Evolutionary conservation across 2,329 filamentous ascomycete genomes (phyloP), one percentile per base, ranked within the genome.

Genomic region (Byssoonygena ceratinophila): DNA sequence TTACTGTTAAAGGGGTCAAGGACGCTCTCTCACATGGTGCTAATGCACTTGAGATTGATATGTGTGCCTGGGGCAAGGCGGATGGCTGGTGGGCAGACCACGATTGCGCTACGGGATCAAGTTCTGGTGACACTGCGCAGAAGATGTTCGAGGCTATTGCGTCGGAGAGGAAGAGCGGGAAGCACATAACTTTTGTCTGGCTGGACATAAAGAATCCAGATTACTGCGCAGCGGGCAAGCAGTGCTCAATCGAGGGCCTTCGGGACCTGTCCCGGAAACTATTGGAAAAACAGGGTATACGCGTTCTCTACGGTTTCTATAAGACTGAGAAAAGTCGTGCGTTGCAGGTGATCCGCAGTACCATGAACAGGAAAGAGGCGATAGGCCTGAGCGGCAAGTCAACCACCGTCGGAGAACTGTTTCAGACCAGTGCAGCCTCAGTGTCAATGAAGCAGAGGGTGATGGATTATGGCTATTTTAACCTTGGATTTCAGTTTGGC

Each of bases 181-280:
- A 37, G 20, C 25, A 27, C 4, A 14, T 51, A 5, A 18, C 20
- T 5, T 51, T 51, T 45, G 49, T 51, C 18, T 51, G 49, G 49
- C 31, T 51, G 16, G 49, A 51, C 32, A n/a, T 51, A 2, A 51
- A 51, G 23, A 51, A 51, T 22, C 39, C 49, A 23, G 32, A 51
- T 31, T 45, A 45, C 41, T 36, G 39, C 12, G n/a, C 6, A 3
- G 6, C 12, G 4, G 12, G 14, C 14, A 16, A 11, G 7, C 8
- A 20, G 8, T 43, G 37, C 16, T 36, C 40, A 4, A 45, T 51
- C 31, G 39, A 44, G 14, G 39, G 8, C 4, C 27, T 51, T 7
- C 16, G 31, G n/a, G 7, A 36, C 1, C 20, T 45, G 8, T 18
- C 40, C 2, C 40, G 49, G 9, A n/a, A 45, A 4, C 11, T 37